Evolutionary conservation across 192 early-diverging fungal species (phyloP), one percentile per base, ranked within the genome.

Genomic region (Coemansia sp.): DNA sequence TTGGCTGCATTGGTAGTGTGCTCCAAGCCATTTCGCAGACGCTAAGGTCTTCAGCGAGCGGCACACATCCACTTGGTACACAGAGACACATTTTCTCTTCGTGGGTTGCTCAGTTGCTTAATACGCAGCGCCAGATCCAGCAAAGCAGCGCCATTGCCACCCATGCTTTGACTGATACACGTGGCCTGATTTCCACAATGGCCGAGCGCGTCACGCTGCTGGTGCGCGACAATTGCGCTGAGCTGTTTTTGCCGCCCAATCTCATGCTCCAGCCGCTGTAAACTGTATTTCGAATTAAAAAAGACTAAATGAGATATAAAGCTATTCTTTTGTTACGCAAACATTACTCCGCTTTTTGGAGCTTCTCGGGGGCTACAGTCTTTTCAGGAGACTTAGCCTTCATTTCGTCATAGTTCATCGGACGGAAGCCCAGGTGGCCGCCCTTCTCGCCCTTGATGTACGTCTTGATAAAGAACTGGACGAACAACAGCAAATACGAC

Each of bases 391-490:
- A 64, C 42, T 58, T 55, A 33, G 61, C 31, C 70, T 72, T 75
- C 67, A 76, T 63, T 31, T 56, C 59, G 52, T 76, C 72, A 66
- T 82, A 82, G 79, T 82, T 76, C 64, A 82, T 75, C 14, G 67
- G 64, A 51, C 79, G 79, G 79, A 82, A 76, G 32, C 79, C 79
- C 42, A 82, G 54, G 24, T 82, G 70, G 21, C 62, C 58, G 51
- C 75, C 75, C 71, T 74, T 83, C 63, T 78, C 74, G 56, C 72
- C 75, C 72, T 83, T 83, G 62, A 78, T 77, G 76, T 94, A 94
- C 20, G 93, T 94, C 70, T 92, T 86, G 73, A 86, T 85, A 71
- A 92, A 95, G 77, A 95, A 95, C 82, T 93, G 88, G 65, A 94
- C 90, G 74, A 95, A 95, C 20, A 95, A 82, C 52, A 92, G 70